These are phyloP conservation scores for Nicotiana otophora DNA, from an alignment of 257 asterid genomes.

Conservation along the genomic window DNA sequence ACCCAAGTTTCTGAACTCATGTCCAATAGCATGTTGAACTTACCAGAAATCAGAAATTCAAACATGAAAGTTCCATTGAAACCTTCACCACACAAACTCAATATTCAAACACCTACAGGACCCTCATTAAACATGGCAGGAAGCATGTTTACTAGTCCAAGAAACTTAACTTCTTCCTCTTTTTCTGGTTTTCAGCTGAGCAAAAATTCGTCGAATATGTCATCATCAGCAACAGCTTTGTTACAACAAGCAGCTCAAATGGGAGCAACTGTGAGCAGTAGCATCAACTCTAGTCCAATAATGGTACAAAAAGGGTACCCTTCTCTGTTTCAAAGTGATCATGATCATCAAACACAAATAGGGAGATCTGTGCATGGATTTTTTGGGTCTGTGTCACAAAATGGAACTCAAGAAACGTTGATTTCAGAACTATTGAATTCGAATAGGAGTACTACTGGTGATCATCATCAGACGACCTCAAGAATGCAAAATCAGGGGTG, in stretches of 20 bases:
- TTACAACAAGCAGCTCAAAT: slow-evolving; percentile 19
- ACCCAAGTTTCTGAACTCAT: not conserved
- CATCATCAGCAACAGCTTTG: slow-evolving; percentile 11
- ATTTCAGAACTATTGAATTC: no score
- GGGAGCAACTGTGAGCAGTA: slow-evolving; percentile 1
- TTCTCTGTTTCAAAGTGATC: not conserved
- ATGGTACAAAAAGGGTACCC: not conserved
- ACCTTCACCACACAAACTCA: not conserved
- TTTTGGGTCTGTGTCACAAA: not conserved
- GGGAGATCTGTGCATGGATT: not conserved
- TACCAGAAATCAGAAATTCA: not conserved
- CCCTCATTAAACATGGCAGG: not conserved
- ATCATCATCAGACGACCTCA: not conserved
- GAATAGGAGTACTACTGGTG: not conserved
- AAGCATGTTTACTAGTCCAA: not conserved
- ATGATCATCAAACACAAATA: not conserved
- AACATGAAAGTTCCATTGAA: not conserved
- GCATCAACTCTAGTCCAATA: not conserved
- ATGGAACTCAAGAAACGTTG: not conserved
- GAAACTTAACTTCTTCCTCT: not conserved
- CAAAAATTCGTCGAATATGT: not conserved
- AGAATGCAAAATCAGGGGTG: not conserved
- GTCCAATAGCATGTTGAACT: not conserved
- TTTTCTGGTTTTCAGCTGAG: slow-evolving; percentile 10
- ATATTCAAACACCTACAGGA: not conserved